Base-by-base conservation (phyloP, 2,329 filamentous ascomycete species). In the Stemphylium beticola region DNA sequence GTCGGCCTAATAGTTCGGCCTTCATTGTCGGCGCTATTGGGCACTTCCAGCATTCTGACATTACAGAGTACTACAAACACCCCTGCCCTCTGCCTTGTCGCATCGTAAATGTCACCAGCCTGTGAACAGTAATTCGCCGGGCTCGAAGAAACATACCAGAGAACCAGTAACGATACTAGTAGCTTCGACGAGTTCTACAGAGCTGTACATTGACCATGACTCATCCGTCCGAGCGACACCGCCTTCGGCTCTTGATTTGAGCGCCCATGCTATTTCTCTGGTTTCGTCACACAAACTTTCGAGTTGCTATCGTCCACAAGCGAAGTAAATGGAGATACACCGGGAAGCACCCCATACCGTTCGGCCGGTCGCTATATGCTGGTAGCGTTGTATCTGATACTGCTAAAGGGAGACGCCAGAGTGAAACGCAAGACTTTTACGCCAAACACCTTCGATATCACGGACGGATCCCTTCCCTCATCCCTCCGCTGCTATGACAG, bases 301-400 rank as follows among this genome's bases (percentile, higher is more conserved):
- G 46, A 55, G 53, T 52, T 57, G 26, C 52, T 39, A 15, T 29
- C 20, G 22, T 15, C 41, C 34, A 34, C 49, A 37, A 26, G 2
- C 20, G 18, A 32, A 15, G 4, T 18, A 14, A 45, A 52, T 39
- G 38, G 26, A n/a, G 5, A 38, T 38, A 42, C 42, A 34, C 44
- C 51, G 62, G 61, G 64, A 67, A 67, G 65, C 38, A 52, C 54
- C 48, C 47, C 53, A 50, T 55, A 61, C 42, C 39, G 58, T 38
- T 53, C 51, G 55, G 53, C 52, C 51, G 45, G 44, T 49, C 56
- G 48, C 24, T 49, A 49, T 53, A 53, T 58, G 55, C 44, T 42
- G 49, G 53, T n/a, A n/a, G n/a, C n/a, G n/a, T n/a, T n/a, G n/a
- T n/a, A n/a, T n/a, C n/a, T n/a, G n/a, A n/a, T n/a, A n/a, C n/a